phyloP scores from a whole-genome alignment of 768 basidiomycete genomes.

The Trametes sanguinea region DNA sequence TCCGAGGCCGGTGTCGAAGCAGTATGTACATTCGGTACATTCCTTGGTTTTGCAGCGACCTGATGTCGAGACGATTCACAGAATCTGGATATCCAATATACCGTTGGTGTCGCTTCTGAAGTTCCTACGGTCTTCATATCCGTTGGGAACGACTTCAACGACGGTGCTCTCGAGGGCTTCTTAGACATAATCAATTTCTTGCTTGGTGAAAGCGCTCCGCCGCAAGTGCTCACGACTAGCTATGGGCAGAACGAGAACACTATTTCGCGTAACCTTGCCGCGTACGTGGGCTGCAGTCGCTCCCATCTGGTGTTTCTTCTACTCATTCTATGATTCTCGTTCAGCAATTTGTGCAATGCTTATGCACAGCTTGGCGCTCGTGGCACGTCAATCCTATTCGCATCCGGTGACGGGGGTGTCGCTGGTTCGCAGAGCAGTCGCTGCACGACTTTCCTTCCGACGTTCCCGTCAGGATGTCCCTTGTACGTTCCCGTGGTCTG shows the following conservation, averaged over 20 bases:
- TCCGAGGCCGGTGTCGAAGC: constrained; percentile 35
- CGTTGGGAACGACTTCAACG: constrained; percentile 19
- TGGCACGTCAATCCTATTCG: constrained; percentile 40
- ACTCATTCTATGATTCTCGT: not conserved
- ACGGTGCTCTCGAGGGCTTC: constrained; percentile 27
- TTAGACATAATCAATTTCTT: constrained; percentile 60
- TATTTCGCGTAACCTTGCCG: constrained; percentile 27
- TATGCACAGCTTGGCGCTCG: constrained; percentile 39
- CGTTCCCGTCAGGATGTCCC: constrained; percentile 42
- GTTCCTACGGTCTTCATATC: constrained; percentile 17
- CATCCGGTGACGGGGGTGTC: constrained; percentile 42
- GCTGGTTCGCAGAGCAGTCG: constrained; percentile 30
- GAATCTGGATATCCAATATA: constrained; percentile 32
- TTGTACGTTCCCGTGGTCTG: constrained; percentile 27
- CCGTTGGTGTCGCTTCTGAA: constrained; percentile 12
- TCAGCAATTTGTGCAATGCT: constrained; percentile 37
- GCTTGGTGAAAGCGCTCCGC: constrained; percentile 42
- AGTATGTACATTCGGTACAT: constrained; percentile 15
- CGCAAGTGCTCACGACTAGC: constrained; percentile 66
- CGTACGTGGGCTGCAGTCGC: constrained; percentile 29
- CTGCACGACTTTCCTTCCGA: constrained; percentile 38
- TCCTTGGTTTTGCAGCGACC: too few species aligned
- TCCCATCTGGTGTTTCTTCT: constrained; percentile 28
- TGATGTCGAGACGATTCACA: constrained; percentile 12
- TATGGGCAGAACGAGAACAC: constrained; percentile 48